Conservation (phyloP, 2,329 filamentous ascomycete genomes). For the Cercospora sesami region DNA sequence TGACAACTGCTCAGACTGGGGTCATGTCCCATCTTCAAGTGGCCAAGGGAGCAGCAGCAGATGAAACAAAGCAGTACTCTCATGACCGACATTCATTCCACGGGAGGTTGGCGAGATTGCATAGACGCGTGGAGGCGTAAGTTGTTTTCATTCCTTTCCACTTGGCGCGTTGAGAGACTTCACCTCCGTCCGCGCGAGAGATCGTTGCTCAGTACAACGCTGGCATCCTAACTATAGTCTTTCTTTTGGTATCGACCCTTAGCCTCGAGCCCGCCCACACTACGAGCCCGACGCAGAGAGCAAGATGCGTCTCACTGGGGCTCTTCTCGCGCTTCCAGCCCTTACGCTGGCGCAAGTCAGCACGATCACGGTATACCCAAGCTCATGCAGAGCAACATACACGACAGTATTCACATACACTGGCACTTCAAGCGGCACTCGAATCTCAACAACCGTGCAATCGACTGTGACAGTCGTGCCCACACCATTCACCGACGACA, state of each 20-base stretch:
- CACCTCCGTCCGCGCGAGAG: conserved; percentile 1
- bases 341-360: conserved; percentile 26
- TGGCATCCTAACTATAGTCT: conserved; percentile 18
- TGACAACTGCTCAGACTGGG: background rate
- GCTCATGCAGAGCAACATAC: conserved; percentile 32
- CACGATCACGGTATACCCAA: conserved; percentile 34
- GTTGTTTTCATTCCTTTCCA: conserved; percentile 25
- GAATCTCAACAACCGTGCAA: conserved; percentile 31
- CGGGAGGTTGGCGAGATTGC: conserved; percentile 18
- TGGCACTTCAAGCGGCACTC: conserved; percentile 18
- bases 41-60: background rate
- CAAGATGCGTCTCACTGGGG: conserved; percentile 22
- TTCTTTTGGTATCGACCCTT: conserved; percentile 12
- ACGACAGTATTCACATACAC: conserved; percentile 16
- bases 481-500: conserved; percentile 32
- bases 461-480: conserved; percentile 34
- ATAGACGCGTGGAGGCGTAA: conserved; percentile 18
- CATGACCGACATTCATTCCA: conserved; percentile 13
- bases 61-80: background rate
- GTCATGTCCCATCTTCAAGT: background rate
- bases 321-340: conserved; percentile 21
- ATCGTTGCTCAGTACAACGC: conserved; percentile 16
- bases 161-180: conserved; percentile 19
- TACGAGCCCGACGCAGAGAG: background rate
- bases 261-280: no score